Percentiles rank a stretch among this genome's conserved stretches.
phyloP scores from a whole-genome alignment of 495 filamentous ascomycete genomes.

The Neurospora sp. region DNA sequence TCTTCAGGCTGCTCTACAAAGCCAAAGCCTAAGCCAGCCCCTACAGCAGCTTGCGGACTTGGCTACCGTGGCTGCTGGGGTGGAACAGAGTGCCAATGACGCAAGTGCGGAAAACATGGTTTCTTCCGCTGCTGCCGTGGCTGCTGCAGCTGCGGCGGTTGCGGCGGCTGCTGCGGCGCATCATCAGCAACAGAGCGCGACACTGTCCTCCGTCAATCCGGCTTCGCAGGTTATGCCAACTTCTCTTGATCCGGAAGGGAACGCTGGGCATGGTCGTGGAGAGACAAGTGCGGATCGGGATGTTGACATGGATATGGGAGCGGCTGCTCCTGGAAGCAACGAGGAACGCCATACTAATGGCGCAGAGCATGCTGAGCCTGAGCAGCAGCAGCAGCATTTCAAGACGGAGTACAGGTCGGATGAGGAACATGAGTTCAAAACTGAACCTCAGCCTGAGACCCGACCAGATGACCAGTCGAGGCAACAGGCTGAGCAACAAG shows the following conservation, averaged over 20 bases:
- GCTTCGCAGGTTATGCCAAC: background rate
- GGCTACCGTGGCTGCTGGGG: conserved; percentile 33
- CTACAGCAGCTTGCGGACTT: conserved; percentile 58
- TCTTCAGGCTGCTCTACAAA: background rate
- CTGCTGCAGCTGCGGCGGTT: background rate
- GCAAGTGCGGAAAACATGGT: conserved; percentile 10
- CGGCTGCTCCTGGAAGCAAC: background rate
- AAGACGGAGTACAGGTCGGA: background rate
- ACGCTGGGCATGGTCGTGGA: background rate
- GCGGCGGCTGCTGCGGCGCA: background rate
- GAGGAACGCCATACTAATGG: background rate
- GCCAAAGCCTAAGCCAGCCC: background rate
- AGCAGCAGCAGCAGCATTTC: background rate
- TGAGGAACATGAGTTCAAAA: background rate
- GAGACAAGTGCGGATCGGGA: background rate
- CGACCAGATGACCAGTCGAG: background rate
- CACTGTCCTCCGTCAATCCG: background rate
- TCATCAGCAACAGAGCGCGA: background rate
- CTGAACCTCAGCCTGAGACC: background rate
- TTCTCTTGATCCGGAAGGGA: background rate
- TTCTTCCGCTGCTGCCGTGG: background rate
- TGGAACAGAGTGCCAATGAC: conserved; percentile 9
- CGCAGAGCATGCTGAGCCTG: background rate
- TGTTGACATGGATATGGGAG: background rate
- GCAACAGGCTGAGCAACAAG: background rate